Evolutionary conservation across 2,329 filamentous ascomycete genomes (phyloP), one percentile per base, ranked within the genome.

Genomic region (Diplocarpon rosae): DNA sequence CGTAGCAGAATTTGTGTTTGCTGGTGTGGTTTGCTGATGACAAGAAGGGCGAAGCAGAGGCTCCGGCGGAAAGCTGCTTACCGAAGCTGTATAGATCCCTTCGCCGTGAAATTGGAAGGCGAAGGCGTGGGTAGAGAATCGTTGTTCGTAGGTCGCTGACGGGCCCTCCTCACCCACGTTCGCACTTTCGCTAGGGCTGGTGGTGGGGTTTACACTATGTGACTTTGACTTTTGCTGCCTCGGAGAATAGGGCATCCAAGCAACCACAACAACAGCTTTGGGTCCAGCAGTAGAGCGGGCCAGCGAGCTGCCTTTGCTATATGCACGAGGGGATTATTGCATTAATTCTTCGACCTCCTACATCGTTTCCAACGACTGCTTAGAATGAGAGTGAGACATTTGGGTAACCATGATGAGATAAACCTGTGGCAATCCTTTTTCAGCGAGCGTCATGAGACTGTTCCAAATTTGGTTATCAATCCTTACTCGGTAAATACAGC

Each of bases 1-100:
- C 16, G 43, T 46, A 33, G 39, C 32, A 32, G 43, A 41, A 37
- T 37, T 32, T 37, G 41, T 45, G 33, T 45, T 45, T 45, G 43
- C 39, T 40, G 27, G 34, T 38, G 43, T 36, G 28, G 40, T 45
- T 40, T 40, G 42, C 17, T 37, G 37, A 24, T 24, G 3, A 7
- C 16, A 9, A 29, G 35, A 39, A 33, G 42, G 42, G 40, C 30
- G 39, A 39, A 24, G 35, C 30, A 28, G 15, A 30, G 28, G 15
- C n/a, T 35, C 29, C 39, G 27, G 35, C 32, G 33, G 44, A 34
- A 32, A 40, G 36, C 33, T 41, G 44, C 44, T 39, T 41, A 40
- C 36, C 34, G 9, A 16, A 37, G 34, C 20, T 29, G 4, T 29
- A 38, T 15, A 29, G 37, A 20, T 37, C 28, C 24, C 15, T 31